Conservation (phyloP, 2,329 filamentous ascomycete species). For the Epichloe amarillans region DNA sequence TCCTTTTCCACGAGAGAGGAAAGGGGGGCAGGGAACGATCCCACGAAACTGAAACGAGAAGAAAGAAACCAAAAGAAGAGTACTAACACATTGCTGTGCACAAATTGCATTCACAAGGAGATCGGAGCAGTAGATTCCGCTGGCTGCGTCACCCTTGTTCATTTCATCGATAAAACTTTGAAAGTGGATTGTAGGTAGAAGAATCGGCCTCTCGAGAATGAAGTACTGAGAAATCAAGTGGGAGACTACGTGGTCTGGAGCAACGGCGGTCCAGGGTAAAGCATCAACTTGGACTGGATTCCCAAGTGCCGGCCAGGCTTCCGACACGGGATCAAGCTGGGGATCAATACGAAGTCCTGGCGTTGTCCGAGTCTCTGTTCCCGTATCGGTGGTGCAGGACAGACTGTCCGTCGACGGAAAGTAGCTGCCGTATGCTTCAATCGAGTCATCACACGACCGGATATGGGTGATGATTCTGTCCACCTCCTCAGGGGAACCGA, state of each 20-base stretch:
- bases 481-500: background rate
- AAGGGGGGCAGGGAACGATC: background rate
- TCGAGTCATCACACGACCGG: background rate
- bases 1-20: background rate
- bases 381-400: background rate
- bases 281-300: background rate
- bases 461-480: background rate
- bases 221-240: constrained; percentile 1
- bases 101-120: constrained; percentile 1
- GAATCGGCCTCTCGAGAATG: background rate
- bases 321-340: background rate
- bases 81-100: background rate
- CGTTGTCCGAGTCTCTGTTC: background rate
- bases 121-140: background rate
- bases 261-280: background rate
- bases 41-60: background rate
- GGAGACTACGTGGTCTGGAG: background rate
- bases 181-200: background rate
- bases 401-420: background rate
- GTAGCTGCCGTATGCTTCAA: background rate
- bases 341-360: background rate
- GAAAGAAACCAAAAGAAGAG: background rate
- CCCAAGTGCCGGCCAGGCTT: background rate
- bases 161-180: background rate
- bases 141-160: background rate